Evolutionary conservation across 2,329 filamentous ascomycete species (phyloP).

Genomic region (Fusarium pseudocircinatum): DNA sequence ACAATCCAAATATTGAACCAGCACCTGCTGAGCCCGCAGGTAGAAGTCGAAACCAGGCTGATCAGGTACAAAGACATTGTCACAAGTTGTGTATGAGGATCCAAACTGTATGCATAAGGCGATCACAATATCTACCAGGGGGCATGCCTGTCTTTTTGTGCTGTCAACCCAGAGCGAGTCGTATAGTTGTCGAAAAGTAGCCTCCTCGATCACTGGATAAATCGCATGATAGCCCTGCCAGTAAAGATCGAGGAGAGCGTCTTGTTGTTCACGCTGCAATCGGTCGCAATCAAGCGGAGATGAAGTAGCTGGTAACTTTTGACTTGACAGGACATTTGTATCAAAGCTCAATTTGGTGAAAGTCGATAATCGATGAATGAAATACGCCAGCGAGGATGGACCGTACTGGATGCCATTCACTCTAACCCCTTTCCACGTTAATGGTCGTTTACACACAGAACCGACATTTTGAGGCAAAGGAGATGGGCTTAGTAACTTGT

Average conservation of each 20-base stretch:
- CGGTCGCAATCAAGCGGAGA: background rate
- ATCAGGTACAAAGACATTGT: slow-evolving; percentile 47
- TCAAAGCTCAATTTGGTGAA: slow-evolving; percentile 23
- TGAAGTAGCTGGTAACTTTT: background rate
- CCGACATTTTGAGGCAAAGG: background rate
- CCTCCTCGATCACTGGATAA: slow-evolving; percentile 48
- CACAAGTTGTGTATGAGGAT: slow-evolving; percentile 37
- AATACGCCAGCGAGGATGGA: slow-evolving; percentile 37
- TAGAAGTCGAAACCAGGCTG: slow-evolving; percentile 55
- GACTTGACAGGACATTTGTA: background rate
- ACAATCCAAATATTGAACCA: slow-evolving; percentile 54
- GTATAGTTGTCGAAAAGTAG: slow-evolving; percentile 38
- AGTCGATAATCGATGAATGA: slow-evolving; percentile 31
- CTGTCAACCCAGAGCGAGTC: slow-evolving; percentile 32
- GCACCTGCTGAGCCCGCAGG: slow-evolving; percentile 54
- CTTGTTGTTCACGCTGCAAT: slow-evolving; percentile 55
- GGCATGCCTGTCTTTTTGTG: slow-evolving; percentile 52
- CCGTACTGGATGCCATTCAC: slow-evolving; percentile 30
- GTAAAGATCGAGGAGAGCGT: slow-evolving; percentile 57
- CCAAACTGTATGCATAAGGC: slow-evolving; percentile 62
- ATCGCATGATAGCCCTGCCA: slow-evolving; percentile 58
- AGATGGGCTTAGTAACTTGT: slow-evolving; percentile 10
- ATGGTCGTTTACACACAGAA: background rate
- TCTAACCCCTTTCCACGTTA: slow-evolving; percentile 22
- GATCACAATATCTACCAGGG: slow-evolving; percentile 62